A percentile compares a stretch with the other conserved stretches of the same genome.
These are phyloP conservation scores for Neospora caninum DNA, from an alignment of 169 alveolate species.

Conservation along the genomic window DNA sequence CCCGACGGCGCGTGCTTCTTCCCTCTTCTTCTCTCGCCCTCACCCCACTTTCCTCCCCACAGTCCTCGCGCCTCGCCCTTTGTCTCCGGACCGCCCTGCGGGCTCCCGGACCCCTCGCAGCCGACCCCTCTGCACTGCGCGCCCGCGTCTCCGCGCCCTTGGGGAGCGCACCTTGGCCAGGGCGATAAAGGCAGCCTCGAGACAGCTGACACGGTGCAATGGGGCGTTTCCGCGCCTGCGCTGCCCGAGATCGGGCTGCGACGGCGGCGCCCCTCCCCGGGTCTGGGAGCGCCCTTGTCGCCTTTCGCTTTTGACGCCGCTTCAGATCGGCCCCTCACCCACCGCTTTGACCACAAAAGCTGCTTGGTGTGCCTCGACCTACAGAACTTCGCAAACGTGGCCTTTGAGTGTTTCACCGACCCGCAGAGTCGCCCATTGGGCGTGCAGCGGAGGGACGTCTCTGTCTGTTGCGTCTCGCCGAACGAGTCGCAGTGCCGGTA, in stretches of 20 bases:
- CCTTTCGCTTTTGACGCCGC: background rate
- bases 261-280: background rate
- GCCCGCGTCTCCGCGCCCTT: background rate
- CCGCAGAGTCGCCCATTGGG: background rate
- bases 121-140: background rate
- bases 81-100: background rate
- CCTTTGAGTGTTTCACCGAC: slow-evolving; percentile 27
- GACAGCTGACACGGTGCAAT: background rate
- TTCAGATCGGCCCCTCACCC: background rate
- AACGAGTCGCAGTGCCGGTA: slow-evolving; percentile 46
- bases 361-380: slow-evolving; percentile 34
- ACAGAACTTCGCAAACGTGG: background rate
- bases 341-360: slow-evolving; percentile 28
- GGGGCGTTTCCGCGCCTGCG: background rate
- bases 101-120: background rate
- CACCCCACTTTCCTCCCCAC: background rate
- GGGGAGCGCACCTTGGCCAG: background rate
- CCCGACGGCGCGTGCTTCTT: background rate
- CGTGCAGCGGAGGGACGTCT: background rate
- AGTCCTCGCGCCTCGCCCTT: background rate
- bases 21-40: slow-evolving; percentile 12
- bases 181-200: background rate
- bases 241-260: background rate
- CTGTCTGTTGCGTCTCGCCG: slow-evolving; percentile 16
- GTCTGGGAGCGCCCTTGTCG: background rate